Conservation (phyloP, 2,329 filamentous ascomycete genomes). For the Fusarium proliferatum region DNA sequence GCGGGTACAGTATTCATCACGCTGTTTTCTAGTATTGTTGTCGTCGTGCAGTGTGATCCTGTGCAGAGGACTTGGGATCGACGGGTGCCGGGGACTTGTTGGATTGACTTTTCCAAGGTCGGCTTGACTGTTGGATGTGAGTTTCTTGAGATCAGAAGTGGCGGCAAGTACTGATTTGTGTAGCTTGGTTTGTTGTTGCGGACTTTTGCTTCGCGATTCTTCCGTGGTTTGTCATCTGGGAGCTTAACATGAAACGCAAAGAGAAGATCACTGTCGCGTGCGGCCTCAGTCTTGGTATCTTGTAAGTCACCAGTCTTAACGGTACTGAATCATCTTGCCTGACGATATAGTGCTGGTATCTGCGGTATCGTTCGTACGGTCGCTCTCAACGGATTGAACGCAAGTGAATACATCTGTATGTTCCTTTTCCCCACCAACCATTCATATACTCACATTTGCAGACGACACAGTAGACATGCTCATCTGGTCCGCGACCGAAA, state of each 20-base stretch:
- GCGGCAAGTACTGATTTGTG: fast-evolving
- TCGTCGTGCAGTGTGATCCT: constrained; percentile 20
- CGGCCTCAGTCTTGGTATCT: constrained; percentile 19
- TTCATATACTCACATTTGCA: fast-evolving
- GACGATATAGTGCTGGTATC: constrained; percentile 1
- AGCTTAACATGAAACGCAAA: constrained; percentile 33
- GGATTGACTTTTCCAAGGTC: constrained; percentile 34
- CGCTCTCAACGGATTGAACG: constrained; percentile 13
- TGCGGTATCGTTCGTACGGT: constrained; percentile 27
- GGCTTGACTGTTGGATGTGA: constrained; percentile 31
- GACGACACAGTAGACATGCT: constrained; percentile 32
- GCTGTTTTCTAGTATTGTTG: constrained; percentile 1
- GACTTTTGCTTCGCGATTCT: constrained; percentile 31
- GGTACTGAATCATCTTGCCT: fast-evolving
- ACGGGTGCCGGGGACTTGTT: constrained; percentile 6
- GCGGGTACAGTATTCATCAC: background rate
- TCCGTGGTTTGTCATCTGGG: constrained; percentile 31
- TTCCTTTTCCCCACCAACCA: fast-evolving
- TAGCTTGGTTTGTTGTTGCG: constrained; percentile 27
- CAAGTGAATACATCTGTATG: constrained; percentile 26
- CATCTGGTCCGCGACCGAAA: constrained; percentile 32
- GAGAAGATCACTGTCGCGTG: constrained; percentile 30
- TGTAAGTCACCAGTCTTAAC: background rate
- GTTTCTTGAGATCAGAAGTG: fast-evolving
- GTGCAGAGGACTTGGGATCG: constrained; percentile 25